Conservation (phyloP, 2,329 filamentous ascomycete genomes). For the Cytospora chrysosperma region DNA sequence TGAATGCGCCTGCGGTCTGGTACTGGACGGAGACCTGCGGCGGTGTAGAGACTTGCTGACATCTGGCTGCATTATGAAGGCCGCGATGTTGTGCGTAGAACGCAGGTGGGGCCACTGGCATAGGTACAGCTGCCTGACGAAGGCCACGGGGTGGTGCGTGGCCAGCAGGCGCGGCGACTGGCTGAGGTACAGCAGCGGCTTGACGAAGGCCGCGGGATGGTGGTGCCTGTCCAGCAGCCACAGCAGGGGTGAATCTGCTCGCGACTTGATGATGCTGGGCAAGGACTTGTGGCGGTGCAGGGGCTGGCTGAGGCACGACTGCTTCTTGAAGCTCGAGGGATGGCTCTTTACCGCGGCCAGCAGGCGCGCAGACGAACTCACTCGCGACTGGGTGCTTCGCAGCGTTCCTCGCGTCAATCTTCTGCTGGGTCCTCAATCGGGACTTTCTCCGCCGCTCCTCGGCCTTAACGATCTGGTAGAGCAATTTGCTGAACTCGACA, state of each 20-base stretch:
- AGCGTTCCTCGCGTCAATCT: not conserved
- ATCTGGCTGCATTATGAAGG: no score
- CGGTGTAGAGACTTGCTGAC: no score
- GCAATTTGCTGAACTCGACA: constrained; percentile 12
- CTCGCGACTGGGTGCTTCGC: not conserved
- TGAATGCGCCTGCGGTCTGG: no score
- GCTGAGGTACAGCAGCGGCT: no score
- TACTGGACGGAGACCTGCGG: no score
- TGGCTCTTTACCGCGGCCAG: not conserved
- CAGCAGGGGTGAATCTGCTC: not conserved
- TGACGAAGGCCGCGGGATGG: no score
- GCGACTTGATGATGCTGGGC: no score
- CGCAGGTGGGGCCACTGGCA: no score
- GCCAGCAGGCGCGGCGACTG: no score
- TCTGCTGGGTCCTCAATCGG: not conserved
- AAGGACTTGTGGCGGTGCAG: not conserved
- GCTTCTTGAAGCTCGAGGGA: not conserved
- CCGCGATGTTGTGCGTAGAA: no score
- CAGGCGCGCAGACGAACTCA: not conserved
- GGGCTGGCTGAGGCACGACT: not conserved
- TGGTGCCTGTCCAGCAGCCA: not conserved
- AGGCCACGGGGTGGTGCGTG: no score
- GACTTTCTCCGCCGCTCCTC: constrained; percentile 20
- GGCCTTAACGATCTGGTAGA: constrained; percentile 21
- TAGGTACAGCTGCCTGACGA: no score